Evolutionary conservation across 192 early-diverging fungal species (phyloP).

Genomic region (Linnemannia schmuckeri): DNA sequence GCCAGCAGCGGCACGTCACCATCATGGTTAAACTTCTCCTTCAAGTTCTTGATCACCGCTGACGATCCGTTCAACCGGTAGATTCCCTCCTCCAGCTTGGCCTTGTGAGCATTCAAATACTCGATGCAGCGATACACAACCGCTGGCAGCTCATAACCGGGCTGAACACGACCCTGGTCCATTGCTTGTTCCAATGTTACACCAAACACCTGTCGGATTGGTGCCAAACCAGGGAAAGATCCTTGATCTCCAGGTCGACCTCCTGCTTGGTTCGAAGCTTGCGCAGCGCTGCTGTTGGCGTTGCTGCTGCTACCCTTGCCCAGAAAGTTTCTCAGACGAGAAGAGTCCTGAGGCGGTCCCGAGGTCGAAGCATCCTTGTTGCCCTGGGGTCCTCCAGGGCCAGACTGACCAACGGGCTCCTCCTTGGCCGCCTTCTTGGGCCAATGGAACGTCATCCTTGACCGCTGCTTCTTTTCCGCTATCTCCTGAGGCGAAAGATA

Average conservation of each 20-base stretch:
- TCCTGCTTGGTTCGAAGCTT: constrained; percentile 22
- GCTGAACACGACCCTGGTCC: constrained; percentile 75
- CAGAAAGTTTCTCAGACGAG: constrained; percentile 37
- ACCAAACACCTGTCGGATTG: constrained; percentile 79
- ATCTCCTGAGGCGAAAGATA: constrained; percentile 27
- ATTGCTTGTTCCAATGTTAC: constrained; percentile 86
- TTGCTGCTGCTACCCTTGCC: constrained; percentile 31
- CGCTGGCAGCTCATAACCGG: constrained; percentile 87
- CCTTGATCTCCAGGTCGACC: not conserved
- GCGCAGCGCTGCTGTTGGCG: constrained; percentile 18
- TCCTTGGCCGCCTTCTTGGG: constrained; percentile 51
- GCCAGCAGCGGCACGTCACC: constrained; percentile 80
- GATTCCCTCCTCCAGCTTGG: constrained; percentile 92
- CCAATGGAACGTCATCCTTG: constrained; percentile 55
- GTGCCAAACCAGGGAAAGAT: constrained; percentile 32
- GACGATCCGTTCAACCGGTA: constrained; percentile 92
- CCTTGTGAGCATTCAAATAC: constrained; percentile 92
- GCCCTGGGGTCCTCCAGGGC: not conserved
- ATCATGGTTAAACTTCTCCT: constrained; percentile 86
- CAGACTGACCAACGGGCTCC: not conserved
- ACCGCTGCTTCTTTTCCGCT: constrained; percentile 54
- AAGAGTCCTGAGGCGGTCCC: constrained; percentile 25
- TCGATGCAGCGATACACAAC: constrained; percentile 97
- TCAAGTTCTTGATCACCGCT: constrained; percentile 78
- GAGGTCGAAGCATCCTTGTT: not conserved